phyloP scores from a whole-genome alignment of 805 yeast species.

The Yarrowia keelungensis region DNA sequence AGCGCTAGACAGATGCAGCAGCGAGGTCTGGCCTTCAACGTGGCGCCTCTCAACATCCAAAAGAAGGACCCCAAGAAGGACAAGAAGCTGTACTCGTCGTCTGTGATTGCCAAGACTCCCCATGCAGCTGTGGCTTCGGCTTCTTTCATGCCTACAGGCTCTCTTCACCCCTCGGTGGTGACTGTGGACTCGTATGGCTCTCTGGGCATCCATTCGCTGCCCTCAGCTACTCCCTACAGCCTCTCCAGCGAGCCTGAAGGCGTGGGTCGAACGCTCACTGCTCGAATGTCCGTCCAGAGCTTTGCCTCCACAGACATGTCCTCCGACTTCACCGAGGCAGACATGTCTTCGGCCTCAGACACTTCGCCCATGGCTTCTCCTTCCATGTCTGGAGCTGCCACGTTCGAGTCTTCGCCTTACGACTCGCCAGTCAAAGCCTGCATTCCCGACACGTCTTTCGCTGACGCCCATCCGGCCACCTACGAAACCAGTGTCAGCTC shows the following conservation, averaged over 20 bases:
- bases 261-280: neutral
- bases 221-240: constrained; percentile 17
- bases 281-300: constrained; percentile 31
- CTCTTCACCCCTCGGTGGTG: constrained; percentile 26
- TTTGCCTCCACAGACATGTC: constrained; percentile 37
- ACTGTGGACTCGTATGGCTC: constrained; percentile 29
- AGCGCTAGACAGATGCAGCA: constrained; percentile 24
- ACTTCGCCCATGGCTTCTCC: constrained; percentile 20
- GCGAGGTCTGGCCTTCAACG: constrained; percentile 26
- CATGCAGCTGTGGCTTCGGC: constrained; percentile 13
- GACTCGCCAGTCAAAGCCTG: neutral
- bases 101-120: constrained; percentile 22
- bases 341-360: constrained; percentile 30
- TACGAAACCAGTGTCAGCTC: constrained; percentile 10
- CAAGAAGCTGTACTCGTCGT: constrained; percentile 8
- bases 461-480: constrained; percentile 12
- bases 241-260: neutral
- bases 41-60: constrained; percentile 29
- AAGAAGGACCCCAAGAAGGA: constrained; percentile 27
- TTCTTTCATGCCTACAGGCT: constrained; percentile 29
- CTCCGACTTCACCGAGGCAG: constrained; percentile 24
- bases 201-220: constrained; percentile 21
- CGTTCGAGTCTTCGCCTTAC: neutral
- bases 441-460: neutral
- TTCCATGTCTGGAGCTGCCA: neutral